Conservation (phyloP, 2,329 filamentous ascomycete species). For the Corniculantispora saksenae region DNA sequence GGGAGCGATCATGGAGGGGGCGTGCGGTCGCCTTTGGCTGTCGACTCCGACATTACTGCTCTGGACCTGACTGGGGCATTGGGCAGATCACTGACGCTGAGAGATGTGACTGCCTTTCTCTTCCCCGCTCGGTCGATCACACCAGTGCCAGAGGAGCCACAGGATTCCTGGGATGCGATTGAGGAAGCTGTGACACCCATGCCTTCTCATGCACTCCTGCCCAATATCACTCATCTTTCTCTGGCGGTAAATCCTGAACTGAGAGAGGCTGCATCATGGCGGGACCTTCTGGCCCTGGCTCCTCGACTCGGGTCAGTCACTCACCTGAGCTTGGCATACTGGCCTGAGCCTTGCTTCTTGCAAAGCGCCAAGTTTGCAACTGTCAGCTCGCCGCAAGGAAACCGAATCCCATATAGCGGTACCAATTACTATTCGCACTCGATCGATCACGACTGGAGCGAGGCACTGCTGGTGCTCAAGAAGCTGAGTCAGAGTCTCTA, state of each 20-base stretch:
- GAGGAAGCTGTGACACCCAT: conserved; percentile 28
- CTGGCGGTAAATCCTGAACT: conserved; percentile 48
- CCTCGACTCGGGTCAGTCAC: conserved; percentile 55
- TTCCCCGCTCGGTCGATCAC: conserved; percentile 38
- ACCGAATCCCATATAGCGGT: conserved; percentile 52
- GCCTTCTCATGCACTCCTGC: conserved; percentile 45
- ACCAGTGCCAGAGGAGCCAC: conserved; percentile 31
- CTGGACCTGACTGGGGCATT: conserved; percentile 57
- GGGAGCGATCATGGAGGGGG: conserved; percentile 23
- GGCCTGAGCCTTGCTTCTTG: conserved; percentile 61
- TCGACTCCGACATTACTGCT: conserved; percentile 38
- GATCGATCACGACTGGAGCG: conserved; percentile 60
- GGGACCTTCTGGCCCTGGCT: conserved; percentile 56
- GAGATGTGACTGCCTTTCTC: conserved; percentile 53
- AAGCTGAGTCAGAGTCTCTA: conserved; percentile 57
- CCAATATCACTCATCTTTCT: conserved; percentile 62
- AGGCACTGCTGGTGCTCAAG: conserved; percentile 57
- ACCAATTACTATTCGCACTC: conserved; percentile 60
- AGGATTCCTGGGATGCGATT: conserved; percentile 57
- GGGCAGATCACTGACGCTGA: conserved; percentile 52
- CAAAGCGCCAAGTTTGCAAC: conserved; percentile 53
- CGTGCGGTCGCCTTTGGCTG: background rate
- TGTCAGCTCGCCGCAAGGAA: conserved; percentile 46
- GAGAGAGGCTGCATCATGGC: conserved; percentile 52
- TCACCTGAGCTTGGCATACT: conserved; percentile 62